Conservation (phyloP, 2,329 filamentous ascomycete genomes). For the Scolecobasidium constrictum region DNA sequence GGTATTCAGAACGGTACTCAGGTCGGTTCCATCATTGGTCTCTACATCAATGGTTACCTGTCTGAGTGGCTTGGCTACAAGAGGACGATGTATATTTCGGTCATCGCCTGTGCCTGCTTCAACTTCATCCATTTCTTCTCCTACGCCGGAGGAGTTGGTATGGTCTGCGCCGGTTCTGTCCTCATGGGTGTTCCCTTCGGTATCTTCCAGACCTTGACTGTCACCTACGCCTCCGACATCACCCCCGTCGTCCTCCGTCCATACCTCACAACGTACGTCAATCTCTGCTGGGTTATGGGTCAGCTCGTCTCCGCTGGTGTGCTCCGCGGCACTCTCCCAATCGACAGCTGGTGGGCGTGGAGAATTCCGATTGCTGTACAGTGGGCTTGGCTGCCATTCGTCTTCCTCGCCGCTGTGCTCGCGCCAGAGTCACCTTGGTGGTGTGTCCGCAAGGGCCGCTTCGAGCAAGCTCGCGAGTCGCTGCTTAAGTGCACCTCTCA, state of each 20-base stretch:
- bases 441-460: conserved; percentile 56
- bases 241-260: conserved; percentile 60
- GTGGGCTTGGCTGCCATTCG: conserved; percentile 66
- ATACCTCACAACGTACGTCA: conserved; percentile 50
- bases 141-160: conserved; percentile 29
- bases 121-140: conserved; percentile 40
- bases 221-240: conserved; percentile 46
- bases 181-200: conserved; percentile 37
- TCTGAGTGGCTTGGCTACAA: conserved; percentile 36
- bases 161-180: conserved; percentile 36
- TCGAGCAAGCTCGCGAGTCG: conserved; percentile 55
- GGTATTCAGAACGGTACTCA: conserved; percentile 36
- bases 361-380: conserved; percentile 57
- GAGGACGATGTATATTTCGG: conserved; percentile 29
- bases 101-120: conserved; percentile 31
- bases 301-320: conserved; percentile 66
- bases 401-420: conserved; percentile 54
- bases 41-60: conserved; percentile 36
- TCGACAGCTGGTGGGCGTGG: conserved; percentile 58
- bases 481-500: conserved; percentile 55
- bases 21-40: conserved; percentile 35
- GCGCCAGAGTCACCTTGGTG: conserved; percentile 66
- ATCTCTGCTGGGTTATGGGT: conserved; percentile 69
- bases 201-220: conserved; percentile 33
- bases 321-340: conserved; percentile 54